Conservation (phyloP, 345 rosid genomes). For the Brassica incana region DNA sequence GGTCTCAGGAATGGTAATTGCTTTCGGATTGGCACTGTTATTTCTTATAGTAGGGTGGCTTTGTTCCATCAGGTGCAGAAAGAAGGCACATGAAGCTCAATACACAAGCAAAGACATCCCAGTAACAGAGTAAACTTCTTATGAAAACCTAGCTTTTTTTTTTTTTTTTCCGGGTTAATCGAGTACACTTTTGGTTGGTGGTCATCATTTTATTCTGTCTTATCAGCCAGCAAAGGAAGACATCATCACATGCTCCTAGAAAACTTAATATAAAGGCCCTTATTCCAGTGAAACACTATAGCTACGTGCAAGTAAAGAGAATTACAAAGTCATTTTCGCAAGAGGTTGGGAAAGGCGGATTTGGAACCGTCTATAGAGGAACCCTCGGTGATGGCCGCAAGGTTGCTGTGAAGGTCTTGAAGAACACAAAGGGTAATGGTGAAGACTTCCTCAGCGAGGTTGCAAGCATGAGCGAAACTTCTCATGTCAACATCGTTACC, state of each 20-base stretch:
- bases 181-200: too few relatives aligned
- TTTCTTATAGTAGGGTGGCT: too few relatives aligned
- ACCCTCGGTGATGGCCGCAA: conserved; percentile 27
- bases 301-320: neutral
- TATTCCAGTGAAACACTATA: conserved; percentile 19
- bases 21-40: too few relatives aligned
- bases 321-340: conserved; percentile 15
- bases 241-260: neutral
- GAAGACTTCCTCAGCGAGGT: conserved; percentile 56
- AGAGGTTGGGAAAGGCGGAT: conserved; percentile 38
- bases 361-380: conserved; percentile 30
- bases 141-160: too few relatives aligned
- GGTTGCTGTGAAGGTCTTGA: conserved; percentile 36
- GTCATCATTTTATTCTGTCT: neutral
- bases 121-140: too few relatives aligned
- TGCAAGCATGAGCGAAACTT: conserved; percentile 47
- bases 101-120: too few relatives aligned
- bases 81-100: too few relatives aligned
- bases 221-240: too few relatives aligned
- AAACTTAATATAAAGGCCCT: neutral
- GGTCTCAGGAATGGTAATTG: too few relatives aligned
- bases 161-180: too few relatives aligned
- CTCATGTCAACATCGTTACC: conserved; percentile 49
- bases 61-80: too few relatives aligned
- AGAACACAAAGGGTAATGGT: conserved; percentile 12